phyloP scores from a whole-genome alignment of 805 yeast species.

The Lipomyces yamanashiensis region DNA sequence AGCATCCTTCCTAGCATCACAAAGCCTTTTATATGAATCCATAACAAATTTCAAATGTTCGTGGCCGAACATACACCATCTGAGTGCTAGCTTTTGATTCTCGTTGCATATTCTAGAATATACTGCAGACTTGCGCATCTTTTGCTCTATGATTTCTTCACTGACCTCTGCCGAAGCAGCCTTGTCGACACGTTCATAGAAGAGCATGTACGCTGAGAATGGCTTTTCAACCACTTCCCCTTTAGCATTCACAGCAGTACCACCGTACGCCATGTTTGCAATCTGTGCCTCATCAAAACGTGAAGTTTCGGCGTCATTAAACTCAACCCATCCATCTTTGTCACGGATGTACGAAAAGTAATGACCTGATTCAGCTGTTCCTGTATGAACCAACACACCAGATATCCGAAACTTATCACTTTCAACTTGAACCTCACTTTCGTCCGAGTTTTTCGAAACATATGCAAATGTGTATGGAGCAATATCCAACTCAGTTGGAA shows the following conservation, averaged over 20 bases:
- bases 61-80: slow-evolving; percentile 17
- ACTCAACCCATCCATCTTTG: slow-evolving; percentile 29
- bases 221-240: slow-evolving; percentile 24
- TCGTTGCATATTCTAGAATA: slow-evolving; percentile 19
- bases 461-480: slow-evolving; percentile 24
- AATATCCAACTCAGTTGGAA: slow-evolving; percentile 28
- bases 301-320: slow-evolving; percentile 31
- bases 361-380: slow-evolving; percentile 36
- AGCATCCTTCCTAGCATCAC: not conserved
- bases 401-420: slow-evolving; percentile 20
- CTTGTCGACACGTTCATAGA: slow-evolving; percentile 30
- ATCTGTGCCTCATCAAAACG: slow-evolving; percentile 27
- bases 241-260: slow-evolving; percentile 5
- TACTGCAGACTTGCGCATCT: not conserved
- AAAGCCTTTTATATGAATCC: slow-evolving; percentile 7
- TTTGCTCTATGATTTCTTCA: not conserved
- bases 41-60: slow-evolving; percentile 25
- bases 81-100: slow-evolving; percentile 18
- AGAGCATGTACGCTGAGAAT: slow-evolving; percentile 35
- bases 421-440: not conserved
- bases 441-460: slow-evolving; percentile 5
- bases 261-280: slow-evolving; percentile 28
- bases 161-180: not conserved
- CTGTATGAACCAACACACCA: slow-evolving; percentile 33
- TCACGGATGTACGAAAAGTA: slow-evolving; percentile 32